Evolutionary conservation across 2,329 filamentous ascomycete species (phyloP).

Genomic region (Penicillium decumbens): DNA sequence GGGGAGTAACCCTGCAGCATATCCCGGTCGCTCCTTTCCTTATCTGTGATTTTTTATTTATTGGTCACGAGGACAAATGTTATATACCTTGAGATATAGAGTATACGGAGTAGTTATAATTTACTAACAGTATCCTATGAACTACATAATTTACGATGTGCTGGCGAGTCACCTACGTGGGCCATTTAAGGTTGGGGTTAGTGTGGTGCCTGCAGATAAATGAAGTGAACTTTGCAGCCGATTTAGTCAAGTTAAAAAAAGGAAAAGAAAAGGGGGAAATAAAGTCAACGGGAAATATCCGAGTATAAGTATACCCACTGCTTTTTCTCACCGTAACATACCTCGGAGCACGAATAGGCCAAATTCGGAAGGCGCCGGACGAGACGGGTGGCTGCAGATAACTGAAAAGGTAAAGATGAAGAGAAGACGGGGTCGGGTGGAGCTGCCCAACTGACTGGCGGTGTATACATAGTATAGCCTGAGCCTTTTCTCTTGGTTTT

Average conservation of each 20-base stretch:
- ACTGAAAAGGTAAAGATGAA: conserved; percentile 16
- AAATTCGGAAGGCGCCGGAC: conserved; percentile 1
- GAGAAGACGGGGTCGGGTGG: conserved; percentile 18
- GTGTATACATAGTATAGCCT: conserved; percentile 8
- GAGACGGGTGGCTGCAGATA: conserved; percentile 48
- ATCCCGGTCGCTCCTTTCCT: too few relatives aligned
- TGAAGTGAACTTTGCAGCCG: background rate
- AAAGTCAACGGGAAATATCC: background rate
- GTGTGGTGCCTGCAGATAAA: conserved; percentile 18
- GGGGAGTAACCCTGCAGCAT: background rate
- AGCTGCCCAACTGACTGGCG: conserved; percentile 20
- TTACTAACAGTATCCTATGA: background rate
- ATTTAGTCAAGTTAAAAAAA: too few relatives aligned
- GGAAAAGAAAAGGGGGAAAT: background rate
- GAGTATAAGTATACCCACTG: background rate
- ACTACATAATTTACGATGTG: background rate
- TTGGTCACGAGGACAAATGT: background rate
- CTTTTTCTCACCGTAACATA: background rate
- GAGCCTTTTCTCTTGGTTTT: background rate
- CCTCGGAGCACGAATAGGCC: too few relatives aligned
- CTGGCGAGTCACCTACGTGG: conserved; percentile 3
- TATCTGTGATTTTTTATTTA: too few relatives aligned
- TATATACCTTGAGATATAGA: background rate
- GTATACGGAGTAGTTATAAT: too few relatives aligned
- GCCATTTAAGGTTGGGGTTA: conserved; percentile 23